Percentiles rank a stretch among this genome's conserved stretches.
These are phyloP conservation scores for Orbilia brochopaga DNA, from an alignment of 2,329 filamentous ascomycete genomes.

Conservation along the genomic window DNA sequence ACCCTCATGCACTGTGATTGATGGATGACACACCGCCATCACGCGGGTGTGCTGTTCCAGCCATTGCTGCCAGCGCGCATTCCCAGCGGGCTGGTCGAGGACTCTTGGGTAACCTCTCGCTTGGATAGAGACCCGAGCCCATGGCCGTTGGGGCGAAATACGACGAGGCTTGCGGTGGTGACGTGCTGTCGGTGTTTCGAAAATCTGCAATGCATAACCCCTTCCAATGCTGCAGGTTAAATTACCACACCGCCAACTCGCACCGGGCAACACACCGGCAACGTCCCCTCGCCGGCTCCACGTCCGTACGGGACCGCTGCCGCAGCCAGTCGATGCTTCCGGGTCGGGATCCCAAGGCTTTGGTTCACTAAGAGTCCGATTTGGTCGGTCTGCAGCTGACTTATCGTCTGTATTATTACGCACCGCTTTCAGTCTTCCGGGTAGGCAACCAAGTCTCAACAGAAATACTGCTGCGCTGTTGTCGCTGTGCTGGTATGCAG, in stretches of 20 bases:
- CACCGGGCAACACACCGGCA: conserved; percentile 14
- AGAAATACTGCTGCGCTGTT: background rate
- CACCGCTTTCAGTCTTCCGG: background rate
- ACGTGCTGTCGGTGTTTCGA: conserved; percentile 23
- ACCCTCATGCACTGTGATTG: background rate
- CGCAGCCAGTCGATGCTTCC: background rate
- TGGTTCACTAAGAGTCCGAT: conserved; percentile 18
- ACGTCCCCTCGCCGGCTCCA: too few relatives aligned
- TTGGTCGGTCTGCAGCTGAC: background rate
- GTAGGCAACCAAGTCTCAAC: too few relatives aligned
- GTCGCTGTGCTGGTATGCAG: background rate
- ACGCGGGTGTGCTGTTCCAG: conserved; percentile 1
- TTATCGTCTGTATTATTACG: too few relatives aligned
- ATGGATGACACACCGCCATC: background rate
- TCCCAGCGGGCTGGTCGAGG: conserved; percentile 39
- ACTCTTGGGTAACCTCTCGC: conserved; percentile 44
- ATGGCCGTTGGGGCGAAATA: conserved; percentile 46
- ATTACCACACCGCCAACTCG: conserved; percentile 29
- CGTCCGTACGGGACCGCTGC: background rate
- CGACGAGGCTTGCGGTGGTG: conserved; percentile 33
- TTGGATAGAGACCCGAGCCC: conserved; percentile 45
- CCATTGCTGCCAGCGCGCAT: conserved; percentile 8
- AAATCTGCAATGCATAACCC: conserved; percentile 38
- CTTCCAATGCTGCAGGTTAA: conserved; percentile 26
- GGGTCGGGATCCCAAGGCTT: conserved; percentile 23